Evolutionary conservation across 2,329 filamentous ascomycete genomes (phyloP).

Genomic region (Epichloe bromicola): DNA sequence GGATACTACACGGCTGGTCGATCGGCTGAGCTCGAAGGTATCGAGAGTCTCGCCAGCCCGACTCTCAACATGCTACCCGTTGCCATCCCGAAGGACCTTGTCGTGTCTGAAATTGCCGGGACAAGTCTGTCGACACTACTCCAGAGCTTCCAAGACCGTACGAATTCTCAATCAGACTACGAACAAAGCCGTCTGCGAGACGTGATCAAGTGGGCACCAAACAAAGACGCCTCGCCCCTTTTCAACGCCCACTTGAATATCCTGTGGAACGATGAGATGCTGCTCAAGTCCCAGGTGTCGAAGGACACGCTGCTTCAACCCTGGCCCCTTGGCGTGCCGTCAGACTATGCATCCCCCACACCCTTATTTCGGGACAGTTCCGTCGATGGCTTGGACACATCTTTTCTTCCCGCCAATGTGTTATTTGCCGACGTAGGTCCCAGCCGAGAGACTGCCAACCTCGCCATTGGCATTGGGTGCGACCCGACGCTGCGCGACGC

Average conservation of each 20-base stretch:
- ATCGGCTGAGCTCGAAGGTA: not conserved
- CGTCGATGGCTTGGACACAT: not conserved
- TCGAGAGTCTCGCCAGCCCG: not conserved
- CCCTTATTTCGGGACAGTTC: not conserved
- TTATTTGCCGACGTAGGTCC: not conserved
- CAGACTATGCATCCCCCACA: not conserved
- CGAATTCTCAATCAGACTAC: not conserved
- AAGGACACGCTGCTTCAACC: not conserved
- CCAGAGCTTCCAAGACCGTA: not conserved
- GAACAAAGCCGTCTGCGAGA: slow-evolving; percentile 5
- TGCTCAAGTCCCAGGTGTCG: not conserved
- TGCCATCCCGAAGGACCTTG: not conserved
- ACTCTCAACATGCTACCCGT: not conserved
- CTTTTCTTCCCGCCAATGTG: not conserved
- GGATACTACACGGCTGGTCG: not conserved
- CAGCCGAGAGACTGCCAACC: not conserved
- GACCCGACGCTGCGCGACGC: not conserved
- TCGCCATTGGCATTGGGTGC: not conserved
- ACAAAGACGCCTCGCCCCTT: not conserved
- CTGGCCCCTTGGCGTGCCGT: not conserved
- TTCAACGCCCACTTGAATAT: slow-evolving; percentile 4
- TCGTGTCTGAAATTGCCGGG: not conserved
- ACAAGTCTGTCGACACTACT: not conserved
- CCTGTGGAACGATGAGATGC: slow-evolving; percentile 3
- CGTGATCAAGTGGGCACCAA: not conserved